These are phyloP conservation scores for Neofusicoccum sp. DNA, from an alignment of 2,329 filamentous ascomycete genomes.

Conservation along the genomic window DNA sequence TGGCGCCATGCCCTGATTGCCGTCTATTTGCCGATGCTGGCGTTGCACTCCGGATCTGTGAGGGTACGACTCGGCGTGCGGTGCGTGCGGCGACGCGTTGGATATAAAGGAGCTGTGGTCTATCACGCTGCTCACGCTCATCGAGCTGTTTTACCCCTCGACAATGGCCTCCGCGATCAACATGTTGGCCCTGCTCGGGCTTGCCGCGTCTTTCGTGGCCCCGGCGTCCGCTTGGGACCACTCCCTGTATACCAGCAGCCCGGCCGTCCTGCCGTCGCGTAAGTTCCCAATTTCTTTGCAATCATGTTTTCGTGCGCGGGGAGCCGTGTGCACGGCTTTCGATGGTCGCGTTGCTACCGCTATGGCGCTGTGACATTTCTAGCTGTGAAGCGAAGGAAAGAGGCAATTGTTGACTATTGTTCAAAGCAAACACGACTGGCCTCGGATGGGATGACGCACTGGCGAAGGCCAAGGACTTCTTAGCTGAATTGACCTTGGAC, in stretches of 20 bases:
- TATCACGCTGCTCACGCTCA: background rate
- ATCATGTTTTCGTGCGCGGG: too few relatives aligned
- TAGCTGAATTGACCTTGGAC: slow-evolving; percentile 36
- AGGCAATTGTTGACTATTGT: background rate
- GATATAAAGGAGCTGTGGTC: slow-evolving; percentile 1
- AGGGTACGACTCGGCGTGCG: background rate
- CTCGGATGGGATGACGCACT: slow-evolving; percentile 36
- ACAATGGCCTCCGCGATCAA: slow-evolving; percentile 14
- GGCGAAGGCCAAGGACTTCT: slow-evolving; percentile 34
- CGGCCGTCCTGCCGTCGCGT: slow-evolving; percentile 11
- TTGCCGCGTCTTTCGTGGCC: slow-evolving; percentile 6
- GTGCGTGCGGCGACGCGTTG: background rate
- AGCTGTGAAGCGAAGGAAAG: background rate
- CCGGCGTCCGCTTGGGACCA: slow-evolving; percentile 14
- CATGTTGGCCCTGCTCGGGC: slow-evolving; percentile 11
- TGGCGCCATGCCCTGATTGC: background rate
- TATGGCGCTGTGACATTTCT: background rate
- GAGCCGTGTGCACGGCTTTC: background rate
- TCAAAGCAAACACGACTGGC: slow-evolving; percentile 19
- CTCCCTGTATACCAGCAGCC: slow-evolving; percentile 13
- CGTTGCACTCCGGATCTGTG: background rate
- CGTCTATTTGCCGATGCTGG: background rate
- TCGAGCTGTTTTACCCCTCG: slow-evolving; percentile 7
- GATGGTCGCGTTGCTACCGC: too few relatives aligned
- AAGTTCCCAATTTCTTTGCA: background rate